phyloP scores from a whole-genome alignment of 2,329 filamentous ascomycete species.

The Coniochaeta ligniaria region DNA sequence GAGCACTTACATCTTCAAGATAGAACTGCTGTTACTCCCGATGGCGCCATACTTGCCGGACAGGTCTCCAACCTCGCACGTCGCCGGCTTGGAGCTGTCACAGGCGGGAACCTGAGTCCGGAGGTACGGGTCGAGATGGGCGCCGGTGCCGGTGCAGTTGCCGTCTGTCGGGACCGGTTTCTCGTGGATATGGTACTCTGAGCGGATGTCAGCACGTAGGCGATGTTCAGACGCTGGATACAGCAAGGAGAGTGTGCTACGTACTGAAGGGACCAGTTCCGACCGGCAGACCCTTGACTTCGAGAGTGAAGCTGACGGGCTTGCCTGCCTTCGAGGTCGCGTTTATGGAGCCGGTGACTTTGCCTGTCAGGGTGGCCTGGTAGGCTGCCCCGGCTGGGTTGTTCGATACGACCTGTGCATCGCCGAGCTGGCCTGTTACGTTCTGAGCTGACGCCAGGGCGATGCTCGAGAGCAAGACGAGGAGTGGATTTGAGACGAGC shows the following conservation, averaged over 20 bases:
- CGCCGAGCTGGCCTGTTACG: conserved; percentile 15
- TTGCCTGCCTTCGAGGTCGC: conserved; percentile 10
- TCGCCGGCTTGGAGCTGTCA: conserved; percentile 35
- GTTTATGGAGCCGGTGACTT: conserved; percentile 14
- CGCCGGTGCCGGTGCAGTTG: conserved; percentile 46
- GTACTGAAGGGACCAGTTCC: conserved; percentile 15
- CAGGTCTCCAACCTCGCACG: conserved; percentile 54
- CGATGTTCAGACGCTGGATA: no score
- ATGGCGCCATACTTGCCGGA: conserved; percentile 50
- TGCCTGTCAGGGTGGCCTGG: conserved; percentile 12
- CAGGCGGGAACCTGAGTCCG: conserved; percentile 43
- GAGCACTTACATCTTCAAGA: conserved; percentile 11
- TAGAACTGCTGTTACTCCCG: conserved; percentile 18
- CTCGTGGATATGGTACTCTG: conserved; percentile 52
- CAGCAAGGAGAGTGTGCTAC: no score
- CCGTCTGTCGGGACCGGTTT: conserved; percentile 42
- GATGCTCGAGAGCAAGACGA: not conserved
- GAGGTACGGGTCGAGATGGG: conserved; percentile 49
- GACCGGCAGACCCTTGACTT: conserved; percentile 12
- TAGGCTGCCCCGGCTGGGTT: conserved; percentile 14
- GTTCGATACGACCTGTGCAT: conserved; percentile 13
- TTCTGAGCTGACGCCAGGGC: not conserved
- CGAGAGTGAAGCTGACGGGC: conserved; percentile 15
- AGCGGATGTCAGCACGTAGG: not conserved
- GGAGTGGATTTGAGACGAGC: not conserved